Percentiles rank a stretch among this genome's conserved stretches.
phyloP scores from a whole-genome alignment of 1,284 basidiomycete species.

The Ceratobasidium sp. region DNA sequence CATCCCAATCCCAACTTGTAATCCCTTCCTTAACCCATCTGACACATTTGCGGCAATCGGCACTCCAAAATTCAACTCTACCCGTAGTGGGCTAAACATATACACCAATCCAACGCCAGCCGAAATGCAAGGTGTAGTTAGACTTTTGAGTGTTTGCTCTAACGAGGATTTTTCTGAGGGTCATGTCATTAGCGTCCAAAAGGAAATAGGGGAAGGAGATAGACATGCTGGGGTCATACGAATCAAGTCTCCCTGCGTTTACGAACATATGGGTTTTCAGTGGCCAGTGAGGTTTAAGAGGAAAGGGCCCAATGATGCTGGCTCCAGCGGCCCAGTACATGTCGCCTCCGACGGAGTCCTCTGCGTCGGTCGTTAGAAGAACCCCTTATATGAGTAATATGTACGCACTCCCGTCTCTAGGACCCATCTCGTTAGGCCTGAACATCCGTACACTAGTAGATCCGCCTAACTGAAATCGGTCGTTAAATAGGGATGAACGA shows the following conservation, averaged over 20 bases:
- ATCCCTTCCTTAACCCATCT: constrained; percentile 82
- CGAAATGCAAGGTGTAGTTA: constrained; percentile 75
- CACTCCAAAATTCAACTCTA: constrained; percentile 94
- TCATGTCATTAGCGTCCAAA: background rate
- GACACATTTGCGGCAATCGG: constrained; percentile 83
- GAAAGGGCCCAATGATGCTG: constrained; percentile 85
- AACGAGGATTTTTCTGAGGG: constrained; percentile 59
- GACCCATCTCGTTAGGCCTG: constrained; percentile 86
- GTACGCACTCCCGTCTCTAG: constrained; percentile 78
- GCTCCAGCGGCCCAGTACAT: constrained; percentile 87
- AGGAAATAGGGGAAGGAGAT: constrained; percentile 8
- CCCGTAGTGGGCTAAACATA: constrained; percentile 82
- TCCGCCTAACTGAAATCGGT: constrained; percentile 94
- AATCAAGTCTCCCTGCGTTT: constrained; percentile 87
- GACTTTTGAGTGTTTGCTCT: constrained; percentile 59
- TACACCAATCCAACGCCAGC: constrained; percentile 94
- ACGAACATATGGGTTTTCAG: constrained; percentile 87
- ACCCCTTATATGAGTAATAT: background rate
- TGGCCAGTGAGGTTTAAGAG: constrained; percentile 86
- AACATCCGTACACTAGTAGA: constrained; percentile 92
- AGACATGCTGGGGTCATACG: constrained; percentile 68
- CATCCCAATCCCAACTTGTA: constrained; percentile 93
- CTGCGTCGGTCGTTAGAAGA: constrained; percentile 50
- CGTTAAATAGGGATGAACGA: constrained; percentile 70
- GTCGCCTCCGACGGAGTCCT: constrained; percentile 89